Base-by-base conservation (phyloP, 2,329 filamentous ascomycete species). In the Diaporthe sp. region DNA sequence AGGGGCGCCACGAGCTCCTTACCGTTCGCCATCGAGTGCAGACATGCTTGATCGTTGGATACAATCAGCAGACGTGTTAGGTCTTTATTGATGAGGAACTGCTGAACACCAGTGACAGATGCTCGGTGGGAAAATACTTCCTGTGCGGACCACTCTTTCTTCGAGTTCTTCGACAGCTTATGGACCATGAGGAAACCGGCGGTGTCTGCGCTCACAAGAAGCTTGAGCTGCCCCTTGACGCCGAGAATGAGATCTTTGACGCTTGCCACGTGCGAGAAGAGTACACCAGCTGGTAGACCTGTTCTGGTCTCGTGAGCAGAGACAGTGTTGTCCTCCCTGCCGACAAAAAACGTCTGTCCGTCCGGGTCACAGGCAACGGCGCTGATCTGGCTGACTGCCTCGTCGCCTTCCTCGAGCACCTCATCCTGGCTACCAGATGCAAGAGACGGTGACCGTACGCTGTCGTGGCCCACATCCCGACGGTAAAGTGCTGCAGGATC, bases 231-330 rank as follows among this genome's bases (percentile, higher is more conserved):
- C 2, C 60, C 60, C 12, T 46, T 62, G 60, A 31, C 39, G 25
- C 39, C 39, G 2, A 46, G 1, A n/a, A 2, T 2, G 1, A 62
- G 25, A 3, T 46, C 39, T 13, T 62, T 62, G 5, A 62, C n/a
- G 25, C 60, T 62, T 62, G 39, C 60, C 39, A 46, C 39, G 4
- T 62, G 60, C 15, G 60, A 62, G 25, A 62, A 62, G 39, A 62
- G 39, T 1, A 46, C 15, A 2, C 60, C 60, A 1, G 39, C 34
- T 8, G 15, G 39, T 25, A 62, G 7, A 7, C 60, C 60, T 31
- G 60, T 62, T 15, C 60, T 25, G 25, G 60, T 25, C 8, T 62
- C 60, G 6, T 62, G 15, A 10, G 9, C 25, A 22, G 60, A 62
- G 7, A 62, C n/a, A 9, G 60, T 12, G 6, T 31, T 46, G 25